Evolutionary conservation across 768 basidiomycete genomes (phyloP), one percentile per base, ranked within the genome.

Genomic region (Panaeolus papilionaceus): DNA sequence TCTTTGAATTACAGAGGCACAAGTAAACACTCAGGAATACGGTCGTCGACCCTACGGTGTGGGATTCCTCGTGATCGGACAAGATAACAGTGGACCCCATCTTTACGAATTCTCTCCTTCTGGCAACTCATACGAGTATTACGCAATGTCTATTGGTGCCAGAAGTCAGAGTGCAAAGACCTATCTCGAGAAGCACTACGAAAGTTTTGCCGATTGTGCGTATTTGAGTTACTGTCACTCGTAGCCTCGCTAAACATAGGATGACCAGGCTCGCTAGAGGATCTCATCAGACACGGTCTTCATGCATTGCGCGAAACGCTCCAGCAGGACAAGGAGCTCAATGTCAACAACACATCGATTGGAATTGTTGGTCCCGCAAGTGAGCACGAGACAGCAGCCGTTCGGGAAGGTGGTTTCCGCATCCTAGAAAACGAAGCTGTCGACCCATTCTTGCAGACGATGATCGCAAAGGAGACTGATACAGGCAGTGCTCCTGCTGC

Each of bases 101-200:
- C 88, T 99, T 44, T 98, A 94, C 79, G 98, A 99, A 79, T 99
- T 99, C 83, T 96, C 96, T 1, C 98, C 98, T 0, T 93, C 96
- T 0, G 98, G 98, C 20, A 96, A 94, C 76, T 94, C 95, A 23
- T 98, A 97, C 76, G 97, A 99, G 78, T 99, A 98, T 80, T 95
- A 90, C 76, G 98, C 98, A 61, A 96, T 98, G 88, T 97, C 96
- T 45, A 99, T 99, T 79, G 98, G 98, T 63, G 97, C 97, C 14
- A 89, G 98, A 63, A 96, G 93, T 79, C 98, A 99, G 81, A 97
- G 95, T 72, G 97, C 98, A 62, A 99, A 98, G 81, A 99, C 98
- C 12, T 99, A 99, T 78, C 84, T 99, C 42, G 98, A 99, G 84
- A 94, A 92, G 78, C 90, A 99, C 75, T 98, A 89, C 74, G 92